Conservation (phyloP, 1,284 basidiomycete species). For the Quambalaria eucalypti region DNA sequence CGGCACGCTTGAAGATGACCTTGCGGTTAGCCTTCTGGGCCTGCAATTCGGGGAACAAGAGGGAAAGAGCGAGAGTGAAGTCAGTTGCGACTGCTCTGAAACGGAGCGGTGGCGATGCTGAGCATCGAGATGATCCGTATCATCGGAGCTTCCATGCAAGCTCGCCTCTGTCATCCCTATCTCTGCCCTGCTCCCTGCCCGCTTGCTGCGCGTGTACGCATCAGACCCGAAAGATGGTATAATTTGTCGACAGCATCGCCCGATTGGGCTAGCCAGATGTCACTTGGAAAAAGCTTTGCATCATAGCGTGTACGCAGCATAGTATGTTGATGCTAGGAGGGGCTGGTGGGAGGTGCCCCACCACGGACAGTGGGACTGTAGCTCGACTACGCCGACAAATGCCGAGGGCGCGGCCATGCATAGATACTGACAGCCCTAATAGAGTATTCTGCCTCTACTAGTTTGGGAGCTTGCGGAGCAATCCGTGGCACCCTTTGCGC, state of each 20-base stretch:
- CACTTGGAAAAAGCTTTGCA: constrained; percentile 10
- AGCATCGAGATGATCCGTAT: too few species aligned
- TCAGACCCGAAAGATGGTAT: constrained; percentile 48
- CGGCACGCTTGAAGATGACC: constrained; percentile 98
- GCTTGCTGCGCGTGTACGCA: neutral
- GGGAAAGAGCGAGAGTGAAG: neutral
- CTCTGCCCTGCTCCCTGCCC: neutral
- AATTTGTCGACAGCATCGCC: constrained; percentile 42
- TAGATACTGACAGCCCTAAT: too few species aligned
- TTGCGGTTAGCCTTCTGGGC: constrained; percentile 81
- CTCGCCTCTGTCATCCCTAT: neutral
- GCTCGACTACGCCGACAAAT: too few species aligned
- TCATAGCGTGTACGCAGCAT: too few species aligned
- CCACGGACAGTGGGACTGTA: too few species aligned
- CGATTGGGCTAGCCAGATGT: constrained; percentile 39
- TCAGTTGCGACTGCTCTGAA: neutral
- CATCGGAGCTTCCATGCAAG: neutral
- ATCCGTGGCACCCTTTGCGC: too few species aligned
- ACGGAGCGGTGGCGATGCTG: neutral
- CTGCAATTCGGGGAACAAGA: constrained; percentile 53
- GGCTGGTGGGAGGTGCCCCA: too few species aligned
- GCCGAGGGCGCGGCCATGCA: too few species aligned
- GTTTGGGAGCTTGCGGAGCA: too few species aligned
- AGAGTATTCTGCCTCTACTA: too few species aligned
- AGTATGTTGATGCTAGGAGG: too few species aligned